phyloP scores from a whole-genome alignment of 768 basidiomycete species.

The Trametes cubensis region DNA sequence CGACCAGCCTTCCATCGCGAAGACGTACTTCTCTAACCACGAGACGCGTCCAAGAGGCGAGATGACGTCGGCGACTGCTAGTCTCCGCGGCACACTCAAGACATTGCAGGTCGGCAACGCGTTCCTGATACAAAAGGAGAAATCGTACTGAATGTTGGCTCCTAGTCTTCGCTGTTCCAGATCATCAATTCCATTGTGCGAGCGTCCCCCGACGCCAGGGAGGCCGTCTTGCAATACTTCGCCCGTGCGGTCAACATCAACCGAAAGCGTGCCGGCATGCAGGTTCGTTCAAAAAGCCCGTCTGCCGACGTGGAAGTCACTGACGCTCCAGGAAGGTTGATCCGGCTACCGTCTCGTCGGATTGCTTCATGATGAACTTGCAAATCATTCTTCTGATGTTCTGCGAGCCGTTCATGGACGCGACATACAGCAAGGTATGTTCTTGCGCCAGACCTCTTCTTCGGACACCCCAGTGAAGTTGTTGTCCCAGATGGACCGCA shows the following conservation, averaged over 20 bases:
- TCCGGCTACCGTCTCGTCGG: slow-evolving; percentile 80
- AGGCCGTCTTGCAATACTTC: slow-evolving; percentile 84
- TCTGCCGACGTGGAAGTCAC: not conserved
- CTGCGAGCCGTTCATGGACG: slow-evolving; percentile 94
- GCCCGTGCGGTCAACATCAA: slow-evolving; percentile 76
- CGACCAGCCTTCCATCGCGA: slow-evolving; percentile 69
- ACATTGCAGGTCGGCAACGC: slow-evolving; percentile 69
- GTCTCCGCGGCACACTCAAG: slow-evolving; percentile 83
- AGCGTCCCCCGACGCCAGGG: slow-evolving; percentile 73
- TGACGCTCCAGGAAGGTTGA: slow-evolving; percentile 63
- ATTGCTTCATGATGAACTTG: slow-evolving; percentile 92
- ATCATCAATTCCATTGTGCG: slow-evolving; percentile 89
- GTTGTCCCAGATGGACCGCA: slow-evolving; percentile 74
- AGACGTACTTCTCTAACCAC: slow-evolving; percentile 84
- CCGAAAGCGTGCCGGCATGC: slow-evolving; percentile 86
- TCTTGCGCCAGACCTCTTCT: not conserved
- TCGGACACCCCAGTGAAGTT: not conserved
- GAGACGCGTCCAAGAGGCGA: slow-evolving; percentile 74
- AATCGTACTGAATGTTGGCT: slow-evolving; percentile 22
- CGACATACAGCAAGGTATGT: slow-evolving; percentile 79
- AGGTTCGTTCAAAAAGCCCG: slow-evolving; percentile 45
- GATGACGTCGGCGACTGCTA: slow-evolving; percentile 80
- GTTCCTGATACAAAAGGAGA: too few relatives aligned
- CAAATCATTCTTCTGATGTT: slow-evolving; percentile 82
- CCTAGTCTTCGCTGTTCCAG: slow-evolving; percentile 72